Evolutionary conservation across 176 grass and related monocot species (phyloP).

Genomic region (Oryza nivara): DNA sequence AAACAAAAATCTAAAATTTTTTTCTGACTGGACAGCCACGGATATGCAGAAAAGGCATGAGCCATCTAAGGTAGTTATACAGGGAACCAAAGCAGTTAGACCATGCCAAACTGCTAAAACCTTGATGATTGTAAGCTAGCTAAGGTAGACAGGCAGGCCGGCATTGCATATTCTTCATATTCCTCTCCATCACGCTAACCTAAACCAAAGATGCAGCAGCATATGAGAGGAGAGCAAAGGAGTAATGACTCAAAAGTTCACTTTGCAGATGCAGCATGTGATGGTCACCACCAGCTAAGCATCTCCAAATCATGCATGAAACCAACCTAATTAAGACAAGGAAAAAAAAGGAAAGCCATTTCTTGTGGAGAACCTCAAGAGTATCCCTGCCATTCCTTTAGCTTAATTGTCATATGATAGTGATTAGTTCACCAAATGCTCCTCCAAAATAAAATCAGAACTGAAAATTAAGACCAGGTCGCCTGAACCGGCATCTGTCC

Average conservation of each 20-base stretch:
- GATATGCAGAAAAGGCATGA: slow-evolving; percentile 4
- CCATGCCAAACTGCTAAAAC: slow-evolving; percentile 16
- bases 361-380: slow-evolving; percentile 25
- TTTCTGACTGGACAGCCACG: background rate
- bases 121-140: background rate
- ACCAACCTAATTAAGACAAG: background rate
- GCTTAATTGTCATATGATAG: background rate
- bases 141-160: background rate
- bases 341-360: background rate
- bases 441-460: background rate
- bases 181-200: background rate
- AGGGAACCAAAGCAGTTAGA: slow-evolving; percentile 36
- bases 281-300: slow-evolving; percentile 31
- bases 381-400: slow-evolving; percentile 1
- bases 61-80: slow-evolving; percentile 14
- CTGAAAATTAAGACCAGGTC: too few species aligned
- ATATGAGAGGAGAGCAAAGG: background rate
- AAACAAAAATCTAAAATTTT: background rate
- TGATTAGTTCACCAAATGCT: slow-evolving; percentile 30
- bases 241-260: slow-evolving; percentile 33
- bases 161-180: slow-evolving; percentile 3
- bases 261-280: slow-evolving; percentile 37
- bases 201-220: slow-evolving; percentile 15
- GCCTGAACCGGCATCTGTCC: background rate
- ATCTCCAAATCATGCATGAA: background rate